Evolutionary conservation across 2,329 filamentous ascomycete species (phyloP), one percentile per base, ranked within the genome.

Genomic region (Lachnellula hyalina): DNA sequence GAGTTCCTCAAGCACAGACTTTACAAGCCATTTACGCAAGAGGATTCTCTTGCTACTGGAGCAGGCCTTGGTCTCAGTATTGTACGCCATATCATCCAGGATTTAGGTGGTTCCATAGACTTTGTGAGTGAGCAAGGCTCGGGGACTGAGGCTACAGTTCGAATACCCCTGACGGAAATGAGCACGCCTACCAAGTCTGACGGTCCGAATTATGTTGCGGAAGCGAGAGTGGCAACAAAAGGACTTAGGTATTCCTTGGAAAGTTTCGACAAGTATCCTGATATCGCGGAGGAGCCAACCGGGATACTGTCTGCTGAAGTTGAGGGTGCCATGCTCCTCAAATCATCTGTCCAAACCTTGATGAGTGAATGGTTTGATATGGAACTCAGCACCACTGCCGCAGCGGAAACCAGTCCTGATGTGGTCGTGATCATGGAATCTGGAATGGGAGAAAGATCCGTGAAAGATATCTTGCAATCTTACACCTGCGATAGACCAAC

Each of bases 11-110:
- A 79, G 19, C 78, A 79, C 14, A 76, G 78, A 15, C 70, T 87
- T 0, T 87, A 83, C 61, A 80, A 79, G 0, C 82, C 83, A 0
- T 86, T 86, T 57, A 72, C 76, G 0, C 85, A 87, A 60, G 85
- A 87, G 63, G 79, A 85, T 53, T 73, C 75, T 0, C 70, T 88
- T 17, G 77, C 81, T 2, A 77, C 78, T 5, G 84, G 84, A 0
- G 82, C 81, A 1, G 84, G 84, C 0, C 70, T 87, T 0, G 85
- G 85, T 0, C 68, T 87, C 40, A 83, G 80, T 15, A 84, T 88
- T 12, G 84, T 88, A 23, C 76, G 77, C 40, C 74, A 75, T 51
- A 81, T 87, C 36, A 78, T 86, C 15, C 77, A 79, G 47, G 78
- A 81, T 25, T 70, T 88, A 0, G 76, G 77, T 28, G 85, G 85